Conservation (phyloP, 768 basidiomycete genomes). For the Lentinula guzmanii region DNA sequence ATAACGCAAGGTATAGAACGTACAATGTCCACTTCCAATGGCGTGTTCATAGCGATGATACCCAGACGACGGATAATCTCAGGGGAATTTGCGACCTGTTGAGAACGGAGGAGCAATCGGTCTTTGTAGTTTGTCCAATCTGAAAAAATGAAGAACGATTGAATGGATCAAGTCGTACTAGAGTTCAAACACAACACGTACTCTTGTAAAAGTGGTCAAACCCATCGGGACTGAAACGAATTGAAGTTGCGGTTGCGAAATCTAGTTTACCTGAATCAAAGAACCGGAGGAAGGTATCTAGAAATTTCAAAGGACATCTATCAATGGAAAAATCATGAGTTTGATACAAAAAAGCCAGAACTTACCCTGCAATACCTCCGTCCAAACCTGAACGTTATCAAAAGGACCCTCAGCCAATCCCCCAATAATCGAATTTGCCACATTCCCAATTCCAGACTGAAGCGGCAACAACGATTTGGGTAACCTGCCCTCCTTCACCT, state of each 20-base stretch:
- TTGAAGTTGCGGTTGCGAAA: slow-evolving; percentile 43
- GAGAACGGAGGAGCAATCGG: slow-evolving; percentile 39
- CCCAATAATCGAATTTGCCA: slow-evolving; percentile 44
- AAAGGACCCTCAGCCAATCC: slow-evolving; percentile 43
- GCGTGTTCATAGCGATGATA: slow-evolving; percentile 47
- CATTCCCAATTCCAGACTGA: slow-evolving; percentile 43
- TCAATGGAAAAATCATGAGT: neutral
- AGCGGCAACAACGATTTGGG: slow-evolving; percentile 37
- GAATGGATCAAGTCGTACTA: neutral
- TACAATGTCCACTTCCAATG: slow-evolving; percentile 44
- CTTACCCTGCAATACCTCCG: slow-evolving; percentile 38
- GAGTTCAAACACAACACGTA: slow-evolving; percentile 13
- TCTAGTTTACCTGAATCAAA: slow-evolving; percentile 40
- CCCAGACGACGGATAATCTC: slow-evolving; percentile 43
- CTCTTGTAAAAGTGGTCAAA: slow-evolving; percentile 41
- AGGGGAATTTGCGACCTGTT: slow-evolving; percentile 45
- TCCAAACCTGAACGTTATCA: slow-evolving; percentile 44
- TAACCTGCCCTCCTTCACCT: slow-evolving; percentile 33
- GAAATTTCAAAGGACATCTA: neutral
- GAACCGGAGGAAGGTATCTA: slow-evolving; percentile 40
- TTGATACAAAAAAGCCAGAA: neutral
- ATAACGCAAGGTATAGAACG: slow-evolving; percentile 8
- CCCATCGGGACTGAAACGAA: slow-evolving; percentile 39
- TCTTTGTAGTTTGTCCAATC: slow-evolving; percentile 43
- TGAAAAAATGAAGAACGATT: slow-evolving; percentile 6